Evolutionary conservation across 257 asterid species (phyloP).

Genomic region (Solanum peruvianum): DNA sequence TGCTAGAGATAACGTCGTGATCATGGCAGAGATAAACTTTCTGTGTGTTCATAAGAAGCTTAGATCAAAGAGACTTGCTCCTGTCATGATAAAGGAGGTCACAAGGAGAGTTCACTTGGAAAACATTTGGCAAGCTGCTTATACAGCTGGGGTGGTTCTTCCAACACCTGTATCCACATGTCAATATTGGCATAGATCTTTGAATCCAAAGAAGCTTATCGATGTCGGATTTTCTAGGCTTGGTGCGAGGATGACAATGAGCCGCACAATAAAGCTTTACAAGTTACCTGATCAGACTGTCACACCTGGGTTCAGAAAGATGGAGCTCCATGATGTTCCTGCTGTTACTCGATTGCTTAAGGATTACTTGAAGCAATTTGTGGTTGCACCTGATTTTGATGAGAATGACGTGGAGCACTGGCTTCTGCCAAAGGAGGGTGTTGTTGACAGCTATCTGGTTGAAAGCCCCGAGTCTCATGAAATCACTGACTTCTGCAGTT

Average conservation of each 20-base stretch:
- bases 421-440: conserved; percentile 20
- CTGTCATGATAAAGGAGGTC: conserved; percentile 23
- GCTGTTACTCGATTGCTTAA: conserved; percentile 20
- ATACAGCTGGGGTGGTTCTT: conserved; percentile 23
- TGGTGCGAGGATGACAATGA: conserved; percentile 25
- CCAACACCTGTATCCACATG: conserved; percentile 21
- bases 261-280: conserved; percentile 22
- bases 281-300: conserved; percentile 19
- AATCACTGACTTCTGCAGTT: conserved; percentile 19
- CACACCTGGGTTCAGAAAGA: conserved; percentile 20
- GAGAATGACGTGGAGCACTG: conserved; percentile 20
- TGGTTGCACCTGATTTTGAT: conserved; percentile 19
- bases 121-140: conserved; percentile 25
- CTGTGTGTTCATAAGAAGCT: conserved; percentile 24
- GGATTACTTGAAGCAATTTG: conserved; percentile 16
- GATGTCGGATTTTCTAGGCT: conserved; percentile 24
- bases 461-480: conserved; percentile 18
- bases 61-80: conserved; percentile 17
- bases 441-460: conserved; percentile 20
- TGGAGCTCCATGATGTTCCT: conserved; percentile 21
- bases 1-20: background rate
- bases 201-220: conserved; percentile 22
- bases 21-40: conserved; percentile 21
- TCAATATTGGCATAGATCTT: conserved; percentile 24
- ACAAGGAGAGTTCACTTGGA: conserved; percentile 24